phyloP scores from a whole-genome alignment of 2,329 filamentous ascomycete species.

The Aspergillus thermomutatus region DNA sequence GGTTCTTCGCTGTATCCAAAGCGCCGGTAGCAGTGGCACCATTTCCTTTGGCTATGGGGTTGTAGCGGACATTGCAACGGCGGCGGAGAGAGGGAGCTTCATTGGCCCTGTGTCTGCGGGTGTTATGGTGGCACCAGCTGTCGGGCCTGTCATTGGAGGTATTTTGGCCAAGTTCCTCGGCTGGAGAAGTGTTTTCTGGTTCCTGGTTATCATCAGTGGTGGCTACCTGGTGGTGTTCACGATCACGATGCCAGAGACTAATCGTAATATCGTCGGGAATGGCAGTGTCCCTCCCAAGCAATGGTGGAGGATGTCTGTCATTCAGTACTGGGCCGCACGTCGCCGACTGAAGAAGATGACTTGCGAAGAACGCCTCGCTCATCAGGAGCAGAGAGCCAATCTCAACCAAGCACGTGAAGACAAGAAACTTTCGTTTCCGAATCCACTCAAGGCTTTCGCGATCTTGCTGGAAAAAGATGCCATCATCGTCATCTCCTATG shows the following conservation, averaged over 20 bases:
- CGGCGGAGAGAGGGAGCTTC: conserved; percentile 40
- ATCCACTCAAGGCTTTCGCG: conserved; percentile 41
- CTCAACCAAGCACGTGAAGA: conserved; percentile 13
- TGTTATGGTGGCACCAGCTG: conserved; percentile 32
- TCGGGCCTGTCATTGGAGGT: conserved; percentile 45
- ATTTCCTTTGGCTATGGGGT: conserved; percentile 44
- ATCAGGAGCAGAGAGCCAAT: neutral
- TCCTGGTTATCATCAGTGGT: conserved; percentile 37
- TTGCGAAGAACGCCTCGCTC: neutral
- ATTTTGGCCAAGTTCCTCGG: conserved; percentile 34
- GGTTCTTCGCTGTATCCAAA: conserved; percentile 42
- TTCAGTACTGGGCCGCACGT: conserved; percentile 13
- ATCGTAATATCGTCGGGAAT: conserved; percentile 29
- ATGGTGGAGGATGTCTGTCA: conserved; percentile 20
- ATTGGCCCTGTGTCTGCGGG: conserved; percentile 42
- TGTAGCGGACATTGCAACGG: conserved; percentile 42
- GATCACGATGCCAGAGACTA: conserved; percentile 37
- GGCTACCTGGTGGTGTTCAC: conserved; percentile 30
- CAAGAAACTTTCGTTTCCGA: conserved; percentile 42
- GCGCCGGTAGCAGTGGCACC: conserved; percentile 42
- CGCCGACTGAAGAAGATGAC: neutral
- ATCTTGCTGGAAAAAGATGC: conserved; percentile 40
- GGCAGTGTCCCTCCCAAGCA: conserved; percentile 24
- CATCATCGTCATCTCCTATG: conserved; percentile 32
- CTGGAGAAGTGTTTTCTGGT: conserved; percentile 46